phyloP scores from a whole-genome alignment of 2,329 filamentous ascomycete species.

The Metarhizium anisopliae region DNA sequence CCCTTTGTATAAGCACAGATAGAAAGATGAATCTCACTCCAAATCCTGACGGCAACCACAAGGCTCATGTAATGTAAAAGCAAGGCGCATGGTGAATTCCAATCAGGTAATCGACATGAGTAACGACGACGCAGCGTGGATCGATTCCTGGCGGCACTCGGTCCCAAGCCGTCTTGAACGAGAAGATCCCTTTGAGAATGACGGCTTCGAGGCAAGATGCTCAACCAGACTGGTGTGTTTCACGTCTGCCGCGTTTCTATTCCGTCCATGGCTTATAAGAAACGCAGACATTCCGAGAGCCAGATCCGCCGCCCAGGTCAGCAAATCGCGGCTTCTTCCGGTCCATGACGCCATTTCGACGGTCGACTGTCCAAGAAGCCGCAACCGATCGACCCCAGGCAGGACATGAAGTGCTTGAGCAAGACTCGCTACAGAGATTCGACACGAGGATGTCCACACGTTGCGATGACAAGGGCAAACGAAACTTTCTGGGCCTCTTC shows the following conservation, averaged over 20 bases:
- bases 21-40: too few relatives aligned
- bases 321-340: not conserved
- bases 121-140: constrained; percentile 6
- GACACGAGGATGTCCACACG: not conserved
- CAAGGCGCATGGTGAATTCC: too few relatives aligned
- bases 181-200: constrained; percentile 25
- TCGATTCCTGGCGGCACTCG: constrained; percentile 25
- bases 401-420: not conserved
- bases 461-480: not conserved
- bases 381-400: not conserved
- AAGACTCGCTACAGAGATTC: not conserved
- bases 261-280: not conserved
- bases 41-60: not conserved
- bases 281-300: constrained; percentile 16
- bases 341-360: not conserved
- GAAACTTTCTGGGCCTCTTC: constrained; percentile 7
- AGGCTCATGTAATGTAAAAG: not conserved
- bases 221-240: constrained; percentile 19
- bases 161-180: constrained; percentile 26
- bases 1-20: too few relatives aligned
- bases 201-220: constrained; percentile 22
- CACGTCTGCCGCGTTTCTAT: not conserved
- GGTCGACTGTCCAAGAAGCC: not conserved
- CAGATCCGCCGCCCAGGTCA: constrained; percentile 1
- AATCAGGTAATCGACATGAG: not conserved